Conservation (phyloP, 495 filamentous ascomycete genomes). For the Hypoxylon lienhwacheense region DNA sequence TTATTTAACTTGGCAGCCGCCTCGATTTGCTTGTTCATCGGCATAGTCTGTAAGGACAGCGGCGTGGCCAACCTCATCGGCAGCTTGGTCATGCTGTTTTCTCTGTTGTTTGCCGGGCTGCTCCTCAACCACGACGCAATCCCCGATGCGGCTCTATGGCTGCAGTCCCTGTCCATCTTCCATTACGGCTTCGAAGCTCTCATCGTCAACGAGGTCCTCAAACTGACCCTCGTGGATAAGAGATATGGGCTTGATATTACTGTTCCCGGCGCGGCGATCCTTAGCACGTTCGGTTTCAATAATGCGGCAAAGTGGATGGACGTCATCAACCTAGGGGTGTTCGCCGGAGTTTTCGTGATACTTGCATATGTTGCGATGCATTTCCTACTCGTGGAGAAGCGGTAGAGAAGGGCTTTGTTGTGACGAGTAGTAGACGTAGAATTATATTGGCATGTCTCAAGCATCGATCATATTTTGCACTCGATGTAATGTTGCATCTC, state of each 20-base stretch:
- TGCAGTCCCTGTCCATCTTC: conserved; percentile 97
- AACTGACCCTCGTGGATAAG: conserved; percentile 83
- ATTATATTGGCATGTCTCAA: conserved; percentile 15
- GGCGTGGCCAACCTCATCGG: conserved; percentile 96
- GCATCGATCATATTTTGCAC: conserved; percentile 19
- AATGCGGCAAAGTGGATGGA: conserved; percentile 83
- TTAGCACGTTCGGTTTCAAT: conserved; percentile 91
- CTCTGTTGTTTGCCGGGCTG: conserved; percentile 88
- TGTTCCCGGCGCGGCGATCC: conserved; percentile 90
- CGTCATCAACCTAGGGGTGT: conserved; percentile 76
- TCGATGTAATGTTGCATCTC: conserved; percentile 24
- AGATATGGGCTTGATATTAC: conserved; percentile 96
- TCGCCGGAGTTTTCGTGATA: conserved; percentile 80
- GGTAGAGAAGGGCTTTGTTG: conserved; percentile 49
- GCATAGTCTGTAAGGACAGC: conserved; percentile 87
- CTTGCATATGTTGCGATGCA: conserved; percentile 94
- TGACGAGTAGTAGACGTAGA: conserved; percentile 20
- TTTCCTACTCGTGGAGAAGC: conserved; percentile 86
- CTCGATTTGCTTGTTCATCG: conserved; percentile 92
- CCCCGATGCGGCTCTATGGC: conserved; percentile 77
- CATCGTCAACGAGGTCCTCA: conserved; percentile 97
- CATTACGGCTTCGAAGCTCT: conserved; percentile 97
- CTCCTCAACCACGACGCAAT: conserved; percentile 94
- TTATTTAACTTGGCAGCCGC: conserved; percentile 96
- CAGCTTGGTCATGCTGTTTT: conserved; percentile 97